Conservation (phyloP, 352 stramenopile genomes). For the Nothophytophthora sp. region DNA sequence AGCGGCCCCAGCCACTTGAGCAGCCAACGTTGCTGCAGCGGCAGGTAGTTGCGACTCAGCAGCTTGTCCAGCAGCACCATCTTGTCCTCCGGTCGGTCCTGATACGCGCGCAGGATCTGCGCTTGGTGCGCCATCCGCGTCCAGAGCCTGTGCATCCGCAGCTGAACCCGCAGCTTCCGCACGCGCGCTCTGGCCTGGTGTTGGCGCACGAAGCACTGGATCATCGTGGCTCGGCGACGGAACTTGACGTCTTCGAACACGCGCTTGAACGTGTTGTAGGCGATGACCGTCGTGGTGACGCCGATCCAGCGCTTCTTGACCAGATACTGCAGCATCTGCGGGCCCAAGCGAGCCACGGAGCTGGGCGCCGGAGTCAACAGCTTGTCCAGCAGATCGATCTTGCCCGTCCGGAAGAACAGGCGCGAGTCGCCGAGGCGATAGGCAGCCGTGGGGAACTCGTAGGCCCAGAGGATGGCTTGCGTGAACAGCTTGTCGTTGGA, state of each 20-base stretch:
- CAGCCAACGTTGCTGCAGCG: conserved; percentile 67
- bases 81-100: conserved; percentile 82
- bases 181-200: conserved; percentile 73
- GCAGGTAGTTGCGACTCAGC: conserved; percentile 65
- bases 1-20: conserved; percentile 86
- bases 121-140: conserved; percentile 62
- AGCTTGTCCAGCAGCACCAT: conserved; percentile 81
- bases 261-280: conserved; percentile 70
- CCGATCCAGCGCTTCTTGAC: conserved; percentile 83
- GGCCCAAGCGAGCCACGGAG: conserved; percentile 27
- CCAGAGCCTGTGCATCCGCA: conserved; percentile 68
- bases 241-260: conserved; percentile 76
- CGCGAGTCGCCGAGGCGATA: conserved; percentile 83
- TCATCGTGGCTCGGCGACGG: conserved; percentile 65
- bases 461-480: conserved; percentile 77
- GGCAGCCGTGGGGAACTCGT: conserved; percentile 71
- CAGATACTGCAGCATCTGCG: conserved; percentile 61
- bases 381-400: conserved; percentile 84
- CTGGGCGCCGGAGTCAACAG: conserved; percentile 55
- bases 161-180: conserved; percentile 51
- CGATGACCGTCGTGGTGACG: conserved; percentile 63
- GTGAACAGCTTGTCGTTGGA: conserved; percentile 89
- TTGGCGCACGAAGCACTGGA: conserved; percentile 84
- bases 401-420: conserved; percentile 86
- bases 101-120: conserved; percentile 77